A percentile compares a stretch with the other conserved stretches of the same genome.
Evolutionary conservation across 257 asterid species (phyloP).

Genomic region (Solanum bulbocastanum): DNA sequence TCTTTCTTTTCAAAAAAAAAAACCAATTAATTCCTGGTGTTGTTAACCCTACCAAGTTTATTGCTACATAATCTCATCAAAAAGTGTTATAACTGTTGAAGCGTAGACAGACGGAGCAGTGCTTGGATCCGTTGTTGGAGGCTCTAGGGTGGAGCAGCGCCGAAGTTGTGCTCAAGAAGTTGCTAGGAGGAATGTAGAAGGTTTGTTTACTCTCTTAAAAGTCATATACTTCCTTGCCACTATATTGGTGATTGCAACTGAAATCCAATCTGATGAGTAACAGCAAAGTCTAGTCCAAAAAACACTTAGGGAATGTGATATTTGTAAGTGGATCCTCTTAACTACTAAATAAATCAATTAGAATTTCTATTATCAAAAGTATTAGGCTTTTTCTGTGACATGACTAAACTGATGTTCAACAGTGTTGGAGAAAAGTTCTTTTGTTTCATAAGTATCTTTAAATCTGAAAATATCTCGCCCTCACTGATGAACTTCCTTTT

Average conservation of each 20-base stretch:
- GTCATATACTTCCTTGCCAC: neutral
- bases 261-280: neutral
- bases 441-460: neutral
- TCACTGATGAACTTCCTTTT: neutral
- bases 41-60: neutral
- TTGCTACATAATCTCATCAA: neutral
- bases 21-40: neutral
- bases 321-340: neutral
- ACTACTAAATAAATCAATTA: neutral
- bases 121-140: slow-evolving; percentile 94
- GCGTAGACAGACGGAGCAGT: slow-evolving; percentile 61
- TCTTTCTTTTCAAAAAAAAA: neutral
- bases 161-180: slow-evolving; percentile 76
- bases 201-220: slow-evolving; percentile 22
- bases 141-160: slow-evolving; percentile 60
- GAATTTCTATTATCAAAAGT: neutral
- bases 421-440: neutral
- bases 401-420: neutral
- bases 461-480: neutral
- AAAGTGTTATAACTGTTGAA: neutral
- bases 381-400: neutral
- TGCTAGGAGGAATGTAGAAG: slow-evolving; percentile 73
- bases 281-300: neutral
- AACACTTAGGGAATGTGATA: neutral
- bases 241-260: neutral